phyloP scores from a whole-genome alignment of 306 rosid genomes.

The Cercis canadensis region DNA sequence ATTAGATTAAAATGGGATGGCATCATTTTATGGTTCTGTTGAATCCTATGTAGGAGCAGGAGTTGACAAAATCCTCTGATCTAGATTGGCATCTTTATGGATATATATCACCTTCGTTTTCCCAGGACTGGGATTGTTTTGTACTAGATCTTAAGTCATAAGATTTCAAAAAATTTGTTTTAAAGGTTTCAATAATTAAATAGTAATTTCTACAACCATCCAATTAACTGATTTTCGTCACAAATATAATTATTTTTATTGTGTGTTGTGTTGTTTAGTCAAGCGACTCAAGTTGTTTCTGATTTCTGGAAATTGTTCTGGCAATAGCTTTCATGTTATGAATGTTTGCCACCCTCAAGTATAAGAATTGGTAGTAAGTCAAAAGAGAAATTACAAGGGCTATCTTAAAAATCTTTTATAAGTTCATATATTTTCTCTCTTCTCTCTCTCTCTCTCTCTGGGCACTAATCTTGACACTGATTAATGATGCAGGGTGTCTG shows the following conservation, averaged over 20 bases:
- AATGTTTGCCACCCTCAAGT: slow-evolving; percentile 21
- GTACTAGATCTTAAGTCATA: too few species aligned
- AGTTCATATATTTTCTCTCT: neutral
- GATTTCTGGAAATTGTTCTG: slow-evolving; percentile 13
- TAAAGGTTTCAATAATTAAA: neutral
- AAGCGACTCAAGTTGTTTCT: slow-evolving; percentile 17
- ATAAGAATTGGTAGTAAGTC: slow-evolving; percentile 1
- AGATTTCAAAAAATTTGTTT: too few species aligned
- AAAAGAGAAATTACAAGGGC: neutral
- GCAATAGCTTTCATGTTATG: slow-evolving; percentile 4
- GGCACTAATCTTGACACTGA: slow-evolving; percentile 35
- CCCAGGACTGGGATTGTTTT: neutral
- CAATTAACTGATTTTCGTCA: neutral
- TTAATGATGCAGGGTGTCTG: slow-evolving; percentile 79
- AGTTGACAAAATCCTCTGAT: neutral
- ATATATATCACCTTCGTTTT: neutral
- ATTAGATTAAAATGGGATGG: neutral
- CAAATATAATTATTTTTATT: too few species aligned
- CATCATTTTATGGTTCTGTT: neutral
- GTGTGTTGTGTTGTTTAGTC: neutral
- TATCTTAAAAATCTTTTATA: neutral
- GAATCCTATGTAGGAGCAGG: neutral
- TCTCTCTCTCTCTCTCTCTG: neutral
- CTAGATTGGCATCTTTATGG: slow-evolving; percentile 11
- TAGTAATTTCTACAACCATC: slow-evolving; percentile 4